phyloP scores from a whole-genome alignment of 2,329 filamentous ascomycete genomes.

The Plenodomus biglobosus region DNA sequence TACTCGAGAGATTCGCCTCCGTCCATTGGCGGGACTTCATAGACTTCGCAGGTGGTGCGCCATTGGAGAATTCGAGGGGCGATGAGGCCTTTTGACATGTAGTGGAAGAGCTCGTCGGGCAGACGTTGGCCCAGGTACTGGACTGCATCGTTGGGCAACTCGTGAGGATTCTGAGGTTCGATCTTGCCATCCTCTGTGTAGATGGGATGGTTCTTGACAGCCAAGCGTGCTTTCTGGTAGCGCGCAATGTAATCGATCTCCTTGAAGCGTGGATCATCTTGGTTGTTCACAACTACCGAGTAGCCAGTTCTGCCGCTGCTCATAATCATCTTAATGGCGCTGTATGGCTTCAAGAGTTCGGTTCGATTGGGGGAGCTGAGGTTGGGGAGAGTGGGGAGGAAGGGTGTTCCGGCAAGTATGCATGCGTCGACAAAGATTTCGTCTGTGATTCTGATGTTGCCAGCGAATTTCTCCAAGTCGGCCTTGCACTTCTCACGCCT shows the following conservation, averaged over 20 bases:
- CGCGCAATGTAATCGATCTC: conserved; percentile 79
- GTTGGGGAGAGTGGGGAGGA: conserved; percentile 76
- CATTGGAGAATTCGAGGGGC: conserved; percentile 77
- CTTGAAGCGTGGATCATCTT: conserved; percentile 72
- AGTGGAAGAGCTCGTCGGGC: conserved; percentile 87
- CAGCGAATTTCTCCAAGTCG: conserved; percentile 53
- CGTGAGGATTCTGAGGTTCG: conserved; percentile 70
- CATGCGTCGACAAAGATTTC: conserved; percentile 80
- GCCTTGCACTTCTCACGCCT: conserved; percentile 70
- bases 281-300: conserved; percentile 72
- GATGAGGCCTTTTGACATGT: conserved; percentile 80
- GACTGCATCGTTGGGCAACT: conserved; percentile 79
- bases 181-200: conserved; percentile 77
- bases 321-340: conserved; percentile 77
- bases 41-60: conserved; percentile 76
- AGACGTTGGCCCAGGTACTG: conserved; percentile 88
- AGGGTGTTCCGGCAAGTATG: conserved; percentile 79
- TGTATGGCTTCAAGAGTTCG: conserved; percentile 64
- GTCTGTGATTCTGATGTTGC: conserved; percentile 58
- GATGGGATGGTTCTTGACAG: conserved; percentile 83
- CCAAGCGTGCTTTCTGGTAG: conserved; percentile 82
- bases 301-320: conserved; percentile 67
- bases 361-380: conserved; percentile 63
- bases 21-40: conserved; percentile 82
- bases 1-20: conserved; percentile 80